Percentiles rank a stretch among this genome's conserved stretches.
Evolutionary conservation across 768 basidiomycete genomes (phyloP).

Genomic region (Phallus indusiatus): DNA sequence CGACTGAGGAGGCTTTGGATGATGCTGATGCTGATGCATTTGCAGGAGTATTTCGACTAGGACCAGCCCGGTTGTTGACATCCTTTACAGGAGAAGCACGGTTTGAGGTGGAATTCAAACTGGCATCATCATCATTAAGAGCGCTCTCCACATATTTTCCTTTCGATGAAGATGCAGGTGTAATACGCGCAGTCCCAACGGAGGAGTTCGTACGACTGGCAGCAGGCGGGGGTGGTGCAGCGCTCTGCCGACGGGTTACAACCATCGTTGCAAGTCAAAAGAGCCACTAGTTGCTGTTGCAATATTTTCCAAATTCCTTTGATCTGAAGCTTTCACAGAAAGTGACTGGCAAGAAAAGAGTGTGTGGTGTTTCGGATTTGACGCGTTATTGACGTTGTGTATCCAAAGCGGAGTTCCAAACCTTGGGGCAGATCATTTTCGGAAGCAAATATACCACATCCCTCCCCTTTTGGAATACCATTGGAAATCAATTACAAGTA

Average conservation of each 20-base stretch:
- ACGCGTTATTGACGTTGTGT: conserved; percentile 1
- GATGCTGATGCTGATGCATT: background rate
- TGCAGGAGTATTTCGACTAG: background rate
- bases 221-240: background rate
- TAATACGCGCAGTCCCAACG: background rate
- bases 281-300: background rate
- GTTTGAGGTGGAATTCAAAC: background rate
- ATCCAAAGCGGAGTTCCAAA: too few species aligned
- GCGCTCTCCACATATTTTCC: conserved; percentile 3
- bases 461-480: background rate
- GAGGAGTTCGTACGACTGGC: conserved; percentile 3
- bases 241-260: conserved; percentile 7
- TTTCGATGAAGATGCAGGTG: background rate
- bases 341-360: background rate
- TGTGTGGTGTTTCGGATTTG: background rate
- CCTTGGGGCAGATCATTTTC: too few species aligned
- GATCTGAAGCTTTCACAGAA: background rate
- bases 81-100: background rate
- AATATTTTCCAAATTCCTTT: background rate
- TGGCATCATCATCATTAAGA: background rate
- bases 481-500: background rate
- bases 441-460: too few species aligned
- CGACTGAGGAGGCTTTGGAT: background rate
- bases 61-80: background rate
- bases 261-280: background rate